Base-by-base conservation (phyloP, 345 rosid species). In the Linum trigynum region DNA sequence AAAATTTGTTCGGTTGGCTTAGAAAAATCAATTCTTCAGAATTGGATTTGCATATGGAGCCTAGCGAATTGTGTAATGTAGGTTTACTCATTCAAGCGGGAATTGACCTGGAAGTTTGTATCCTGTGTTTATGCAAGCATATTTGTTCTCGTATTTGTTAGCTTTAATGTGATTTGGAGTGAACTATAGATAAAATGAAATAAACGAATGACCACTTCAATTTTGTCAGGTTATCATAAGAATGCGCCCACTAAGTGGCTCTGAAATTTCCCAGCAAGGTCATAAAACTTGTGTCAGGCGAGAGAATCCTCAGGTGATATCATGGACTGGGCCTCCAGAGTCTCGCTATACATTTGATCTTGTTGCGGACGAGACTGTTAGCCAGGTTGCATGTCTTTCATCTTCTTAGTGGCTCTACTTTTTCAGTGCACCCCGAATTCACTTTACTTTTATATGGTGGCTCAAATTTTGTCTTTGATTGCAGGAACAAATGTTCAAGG, bases 321-420 rank as follows among this genome's bases (percentile, higher is more conserved):
- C 95, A 73, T 95, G 99, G 99, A 81, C 73, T 3, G 97, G 92
- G 66, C 92, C 80, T 79, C 99, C 97, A 0, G 97, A 88, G 71
- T 85, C 91, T 2, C 90, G 99, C 7, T 91, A 84, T 78, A 95
- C 99, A 0, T 95, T 95, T 56, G 99, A 95, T 72, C 75, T 82
- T 53, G 96, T 95, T 41, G 99, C 99, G 35, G 96, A 95, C 64
- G 97, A 91, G 73, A 76, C 75, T 61, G 95, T 86, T 62, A 83
- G 84, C 62, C 99, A 95, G 97, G 99, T 86, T 75, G 53, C 9
- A 38, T 40, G 61, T 8, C 5, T 9, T 53, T 23, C 64, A 11
- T 51, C 59, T 61, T 43, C 9, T 12, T 3, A 42, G 32, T 38
- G 55, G 38, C 37, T 55, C n/a, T 41, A 6, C 7, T 57, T 36